phyloP scores from a whole-genome alignment of 495 filamentous ascomycete species.

The Penicillium angulare region DNA sequence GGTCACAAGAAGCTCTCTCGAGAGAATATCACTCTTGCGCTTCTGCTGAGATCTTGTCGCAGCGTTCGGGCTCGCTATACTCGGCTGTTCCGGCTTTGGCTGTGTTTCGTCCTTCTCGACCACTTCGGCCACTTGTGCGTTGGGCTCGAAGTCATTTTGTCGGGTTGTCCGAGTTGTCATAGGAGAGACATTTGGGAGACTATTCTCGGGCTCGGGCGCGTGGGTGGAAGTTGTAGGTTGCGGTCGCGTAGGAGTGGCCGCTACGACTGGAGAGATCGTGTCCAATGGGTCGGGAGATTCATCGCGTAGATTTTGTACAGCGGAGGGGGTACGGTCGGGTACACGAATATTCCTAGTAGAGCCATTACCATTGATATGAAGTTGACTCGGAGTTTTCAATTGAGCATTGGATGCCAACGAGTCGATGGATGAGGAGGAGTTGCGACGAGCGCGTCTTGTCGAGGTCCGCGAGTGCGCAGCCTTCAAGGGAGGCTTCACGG shows the following conservation, averaged over 20 bases:
- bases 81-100: not conserved
- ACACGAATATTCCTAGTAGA: conserved; percentile 11
- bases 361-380: conserved; percentile 22
- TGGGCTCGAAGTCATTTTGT: conserved; percentile 8
- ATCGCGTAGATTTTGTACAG: conserved; percentile 10
- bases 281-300: conserved; percentile 42
- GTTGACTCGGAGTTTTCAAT: conserved; percentile 18
- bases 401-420: conserved; percentile 14
- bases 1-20: conserved; percentile 1
- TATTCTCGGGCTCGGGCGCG: conserved; percentile 5
- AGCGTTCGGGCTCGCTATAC: not conserved
- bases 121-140: conserved; percentile 3
- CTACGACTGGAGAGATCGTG: conserved; percentile 31
- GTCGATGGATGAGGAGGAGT: conserved; percentile 19
- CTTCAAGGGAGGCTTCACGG: conserved; percentile 22
- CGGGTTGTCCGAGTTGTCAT: conserved; percentile 14
- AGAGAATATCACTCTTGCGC: conserved; percentile 1
- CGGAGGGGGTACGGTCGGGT: conserved; percentile 11
- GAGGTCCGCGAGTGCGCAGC: conserved; percentile 21
- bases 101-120: not conserved
- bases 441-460: conserved; percentile 17
- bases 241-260: conserved; percentile 6
- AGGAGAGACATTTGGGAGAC: conserved; percentile 8
- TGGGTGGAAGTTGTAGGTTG: conserved; percentile 8
- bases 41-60: conserved; percentile 6